Base-by-base conservation (phyloP, 306 rosid species). In the Trifolium repens region DNA sequence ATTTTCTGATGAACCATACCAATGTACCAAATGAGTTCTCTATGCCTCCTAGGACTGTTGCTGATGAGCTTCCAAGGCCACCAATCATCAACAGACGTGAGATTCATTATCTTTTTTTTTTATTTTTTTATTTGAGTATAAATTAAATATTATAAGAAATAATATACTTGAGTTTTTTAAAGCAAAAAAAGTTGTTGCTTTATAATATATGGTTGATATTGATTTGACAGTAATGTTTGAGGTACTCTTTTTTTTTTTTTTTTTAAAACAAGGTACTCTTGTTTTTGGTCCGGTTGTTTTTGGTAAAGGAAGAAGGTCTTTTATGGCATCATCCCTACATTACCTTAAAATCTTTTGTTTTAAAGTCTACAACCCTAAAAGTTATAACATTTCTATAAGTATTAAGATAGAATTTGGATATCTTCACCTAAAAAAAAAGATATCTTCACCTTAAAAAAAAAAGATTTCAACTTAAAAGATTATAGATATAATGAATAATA, bases 81-180 rank as follows among this genome's bases (percentile, higher is more conserved):
- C 97, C 96, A 0, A 85, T 82, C 76, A 82, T 88, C 22, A 94
- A 91, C 74, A 88, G 96, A 90, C 98, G 98, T 91, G 73, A 78
- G 97, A 68, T 52, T 68, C 16, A 37, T 60, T 37, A 16, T 53
- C 62, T 49, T 13, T 15, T 8, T 4, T 54, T 60, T 69, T 63
- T 49, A 10, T 15, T 8, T 4, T 54, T 60, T 69, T 63, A 11
- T 37, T 75, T 50, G 11, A 24, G 58, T 52, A 52, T 8, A 52
- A 22, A 57, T 9, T 24, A 52, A 2, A 52, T 9, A 22, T 10
- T 24, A 57, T 57, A 26, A 26, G 8, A 24, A 24, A 57, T 39
- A n/a, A 37, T 9, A 52, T 32, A 22, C 71, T 32, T 10, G 49
- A 26, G 61, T 15, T 47, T 60, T 59, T 22, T 32, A 32, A n/a